Percentiles rank a stretch among this genome's conserved stretches.
Conservation (phyloP, 2,329 filamentous ascomycete genomes). For the Didymella arachidicola region DNA sequence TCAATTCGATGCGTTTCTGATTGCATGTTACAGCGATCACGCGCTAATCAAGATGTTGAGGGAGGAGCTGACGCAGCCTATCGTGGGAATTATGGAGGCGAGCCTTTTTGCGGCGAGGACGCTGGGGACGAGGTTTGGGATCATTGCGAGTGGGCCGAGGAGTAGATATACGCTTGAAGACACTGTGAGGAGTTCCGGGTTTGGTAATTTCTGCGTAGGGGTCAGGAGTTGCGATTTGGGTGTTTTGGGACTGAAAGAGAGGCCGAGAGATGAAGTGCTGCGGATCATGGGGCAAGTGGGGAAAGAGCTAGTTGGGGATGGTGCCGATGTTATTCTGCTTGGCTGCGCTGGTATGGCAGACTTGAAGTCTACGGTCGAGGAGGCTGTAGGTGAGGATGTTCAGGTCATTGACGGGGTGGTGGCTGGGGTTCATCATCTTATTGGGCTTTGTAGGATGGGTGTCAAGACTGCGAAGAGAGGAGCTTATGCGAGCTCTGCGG, state of each 20-base stretch:
- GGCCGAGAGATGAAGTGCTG: conserved; percentile 51
- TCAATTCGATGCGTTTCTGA: conserved; percentile 58
- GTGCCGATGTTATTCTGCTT: conserved; percentile 55
- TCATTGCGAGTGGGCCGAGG: conserved; percentile 54
- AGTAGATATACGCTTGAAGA: conserved; percentile 54
- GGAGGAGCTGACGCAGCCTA: conserved; percentile 56
- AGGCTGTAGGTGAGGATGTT: conserved; percentile 56
- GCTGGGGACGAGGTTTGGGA: conserved; percentile 57
- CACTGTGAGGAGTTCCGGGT: conserved; percentile 53
- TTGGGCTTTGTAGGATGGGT: conserved; percentile 56
- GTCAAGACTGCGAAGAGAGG: conserved; percentile 57
- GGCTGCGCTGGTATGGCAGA: conserved; percentile 61
- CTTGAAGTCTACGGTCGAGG: conserved; percentile 56
- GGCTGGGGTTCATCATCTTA: conserved; percentile 57
- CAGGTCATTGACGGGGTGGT: conserved; percentile 63
- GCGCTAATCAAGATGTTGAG: conserved; percentile 57
- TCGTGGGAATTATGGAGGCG: conserved; percentile 62
- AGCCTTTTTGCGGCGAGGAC: conserved; percentile 59
- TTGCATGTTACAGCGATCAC: conserved; percentile 61
- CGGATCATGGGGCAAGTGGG: conserved; percentile 52
- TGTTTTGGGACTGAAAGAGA: conserved; percentile 56
- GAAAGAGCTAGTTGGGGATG: conserved; percentile 50
- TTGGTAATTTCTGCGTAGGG: conserved; percentile 54
- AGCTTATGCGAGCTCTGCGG: conserved; percentile 51
- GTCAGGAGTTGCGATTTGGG: conserved; percentile 54